phyloP scores from a whole-genome alignment of 805 yeast species.

The Metschnikowia borealis region DNA sequence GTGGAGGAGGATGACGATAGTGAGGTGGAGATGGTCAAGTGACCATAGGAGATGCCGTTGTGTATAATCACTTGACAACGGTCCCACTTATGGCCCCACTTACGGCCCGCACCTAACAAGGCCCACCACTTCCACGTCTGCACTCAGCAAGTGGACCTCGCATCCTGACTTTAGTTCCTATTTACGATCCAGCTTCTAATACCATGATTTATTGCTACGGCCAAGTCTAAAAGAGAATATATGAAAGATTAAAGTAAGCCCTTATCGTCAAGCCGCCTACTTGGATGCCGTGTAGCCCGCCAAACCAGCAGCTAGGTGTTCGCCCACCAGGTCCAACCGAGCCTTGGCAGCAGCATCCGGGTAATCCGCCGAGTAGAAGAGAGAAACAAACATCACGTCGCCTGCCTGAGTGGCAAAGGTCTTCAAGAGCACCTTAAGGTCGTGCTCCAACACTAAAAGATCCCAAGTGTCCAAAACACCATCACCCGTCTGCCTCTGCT shows the following conservation, averaged over 20 bases:
- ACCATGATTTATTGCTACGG: slow-evolving; percentile 1
- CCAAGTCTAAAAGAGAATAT: too few relatives aligned
- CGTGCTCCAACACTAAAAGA: slow-evolving; percentile 26
- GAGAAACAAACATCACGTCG: slow-evolving; percentile 24
- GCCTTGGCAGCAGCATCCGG: slow-evolving; percentile 34
- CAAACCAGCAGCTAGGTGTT: slow-evolving; percentile 31
- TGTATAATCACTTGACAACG: not conserved
- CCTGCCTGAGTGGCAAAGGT: slow-evolving; percentile 15
- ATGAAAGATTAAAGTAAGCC: not conserved
- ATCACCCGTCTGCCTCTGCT: slow-evolving; percentile 15
- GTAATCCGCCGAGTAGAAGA: slow-evolving; percentile 28
- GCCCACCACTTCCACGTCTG: not conserved
- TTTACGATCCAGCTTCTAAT: slow-evolving; percentile 5
- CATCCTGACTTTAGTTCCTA: slow-evolving; percentile 5
- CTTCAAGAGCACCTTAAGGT: slow-evolving; percentile 26
- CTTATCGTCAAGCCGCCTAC: not conserved
- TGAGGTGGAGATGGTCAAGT: slow-evolving; percentile 19
- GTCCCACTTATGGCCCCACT: too few relatives aligned
- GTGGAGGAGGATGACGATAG: slow-evolving; percentile 44
- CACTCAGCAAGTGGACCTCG: not conserved
- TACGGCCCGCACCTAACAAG: too few relatives aligned
- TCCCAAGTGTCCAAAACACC: slow-evolving; percentile 24
- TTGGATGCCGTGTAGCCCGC: slow-evolving; percentile 23
- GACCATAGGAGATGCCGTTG: not conserved
- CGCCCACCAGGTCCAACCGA: slow-evolving; percentile 29